A percentile compares a stretch with the other conserved stretches of the same genome.
phyloP scores from a whole-genome alignment of 257 asterid species.

The Przewalskia tangutica region DNA sequence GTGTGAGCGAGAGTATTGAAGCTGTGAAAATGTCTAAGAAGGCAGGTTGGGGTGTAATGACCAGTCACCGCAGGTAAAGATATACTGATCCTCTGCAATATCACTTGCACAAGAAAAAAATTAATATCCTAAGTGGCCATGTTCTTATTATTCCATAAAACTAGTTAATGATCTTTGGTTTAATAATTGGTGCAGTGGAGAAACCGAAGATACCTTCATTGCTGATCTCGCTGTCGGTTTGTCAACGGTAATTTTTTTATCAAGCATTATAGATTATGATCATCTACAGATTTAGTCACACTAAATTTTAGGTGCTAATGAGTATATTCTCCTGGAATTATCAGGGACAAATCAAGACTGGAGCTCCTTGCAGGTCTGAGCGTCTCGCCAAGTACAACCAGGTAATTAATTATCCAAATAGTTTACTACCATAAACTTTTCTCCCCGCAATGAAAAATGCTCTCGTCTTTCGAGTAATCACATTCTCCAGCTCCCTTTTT shows the following conservation, averaged over 20 bases:
- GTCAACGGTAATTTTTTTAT: slow-evolving; percentile 54
- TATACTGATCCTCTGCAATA: not conserved
- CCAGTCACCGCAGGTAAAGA: slow-evolving; percentile 91
- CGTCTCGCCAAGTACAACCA: slow-evolving; percentile 98
- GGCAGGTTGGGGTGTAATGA: slow-evolving; percentile 99
- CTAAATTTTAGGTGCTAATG: not conserved
- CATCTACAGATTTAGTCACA: not conserved
- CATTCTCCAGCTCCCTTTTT: not conserved
- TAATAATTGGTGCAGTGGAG: slow-evolving; percentile 55
- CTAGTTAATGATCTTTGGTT: not conserved
- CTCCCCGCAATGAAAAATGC: not conserved
- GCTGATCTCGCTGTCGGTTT: slow-evolving; percentile 95
- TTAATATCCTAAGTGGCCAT: not conserved
- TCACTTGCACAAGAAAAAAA: not conserved
- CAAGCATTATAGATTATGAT: not conserved
- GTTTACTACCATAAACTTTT: not conserved
- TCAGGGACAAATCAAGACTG: slow-evolving; percentile 70
- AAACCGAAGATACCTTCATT: slow-evolving; percentile 97
- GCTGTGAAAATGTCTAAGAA: slow-evolving; percentile 91
- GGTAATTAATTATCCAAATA: slow-evolving; percentile 17
- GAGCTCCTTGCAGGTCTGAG: slow-evolving; percentile 46
- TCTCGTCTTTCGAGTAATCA: not conserved
- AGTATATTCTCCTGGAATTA: not conserved
- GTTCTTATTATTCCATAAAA: not conserved
- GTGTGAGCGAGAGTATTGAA: slow-evolving; percentile 94